phyloP scores from a whole-genome alignment of 139 green algal species.

The Picochlorum sp. region DNA sequence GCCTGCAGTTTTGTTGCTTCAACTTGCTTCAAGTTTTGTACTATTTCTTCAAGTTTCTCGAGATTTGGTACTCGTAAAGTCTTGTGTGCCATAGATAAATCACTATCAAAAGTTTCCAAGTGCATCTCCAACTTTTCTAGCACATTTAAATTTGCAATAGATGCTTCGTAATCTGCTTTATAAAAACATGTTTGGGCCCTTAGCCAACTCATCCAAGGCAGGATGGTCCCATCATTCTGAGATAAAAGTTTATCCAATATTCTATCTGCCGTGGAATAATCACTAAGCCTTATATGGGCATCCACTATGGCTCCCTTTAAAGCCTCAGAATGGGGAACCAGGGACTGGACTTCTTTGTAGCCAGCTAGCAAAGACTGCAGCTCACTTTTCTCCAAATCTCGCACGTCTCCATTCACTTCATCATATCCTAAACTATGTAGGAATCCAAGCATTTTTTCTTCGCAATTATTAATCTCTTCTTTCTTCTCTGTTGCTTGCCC shows the following conservation, averaged over 20 bases:
- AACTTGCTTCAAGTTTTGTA: constrained; percentile 4
- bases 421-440: not conserved
- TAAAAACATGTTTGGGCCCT: constrained; percentile 11
- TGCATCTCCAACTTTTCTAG: no score
- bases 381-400: not conserved
- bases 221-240: not conserved
- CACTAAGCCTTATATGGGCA: not conserved
- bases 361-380: not conserved
- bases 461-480: not conserved
- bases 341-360: not conserved
- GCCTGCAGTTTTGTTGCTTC: constrained; percentile 34
- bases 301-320: not conserved
- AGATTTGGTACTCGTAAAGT: constrained; percentile 1
- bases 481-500: not conserved
- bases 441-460: not conserved
- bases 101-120: no score
- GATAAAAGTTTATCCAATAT: not conserved
- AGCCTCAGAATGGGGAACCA: not conserved
- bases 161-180: constrained; percentile 1
- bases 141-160: not conserved
- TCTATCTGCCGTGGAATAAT: not conserved
- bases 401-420: not conserved
- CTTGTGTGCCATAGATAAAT: no score
- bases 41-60: constrained; percentile 1
- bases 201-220: constrained; percentile 9